Evolutionary conservation across 805 yeast species (phyloP).

Genomic region (Starmera caribaea): DNA sequence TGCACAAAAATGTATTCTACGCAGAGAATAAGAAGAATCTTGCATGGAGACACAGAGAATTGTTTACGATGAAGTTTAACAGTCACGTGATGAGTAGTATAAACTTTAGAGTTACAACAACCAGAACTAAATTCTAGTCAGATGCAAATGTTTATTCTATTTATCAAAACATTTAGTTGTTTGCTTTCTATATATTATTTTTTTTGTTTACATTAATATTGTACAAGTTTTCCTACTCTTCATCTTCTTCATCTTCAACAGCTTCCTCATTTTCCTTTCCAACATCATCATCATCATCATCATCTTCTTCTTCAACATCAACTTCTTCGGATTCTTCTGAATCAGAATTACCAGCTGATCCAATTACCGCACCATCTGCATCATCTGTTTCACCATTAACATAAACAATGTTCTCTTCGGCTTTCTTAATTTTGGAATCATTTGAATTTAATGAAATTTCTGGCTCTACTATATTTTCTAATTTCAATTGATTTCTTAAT

Average conservation of each 20-base stretch:
- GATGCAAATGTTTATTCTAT: no score
- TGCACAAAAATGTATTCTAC: no score
- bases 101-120: no score
- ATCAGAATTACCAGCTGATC: conserved; percentile 11
- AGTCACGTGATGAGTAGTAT: no score
- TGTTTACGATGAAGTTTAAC: no score
- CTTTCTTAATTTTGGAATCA: conserved; percentile 20
- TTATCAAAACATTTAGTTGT: no score
- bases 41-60: no score
- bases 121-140: no score
- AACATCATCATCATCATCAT: conserved; percentile 17
- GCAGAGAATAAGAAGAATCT: no score
- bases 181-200: no score
- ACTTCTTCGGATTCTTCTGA: conserved; percentile 20
- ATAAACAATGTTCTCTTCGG: conserved; percentile 23
- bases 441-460: conserved; percentile 10
- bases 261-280: conserved; percentile 3
- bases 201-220: neutral
- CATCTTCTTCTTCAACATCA: conserved; percentile 30
- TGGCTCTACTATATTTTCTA: conserved; percentile 22
- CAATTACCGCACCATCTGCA: conserved; percentile 23
- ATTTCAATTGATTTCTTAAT: conserved; percentile 45
- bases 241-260: neutral
- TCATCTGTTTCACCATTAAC: conserved; percentile 37
- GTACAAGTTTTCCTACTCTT: neutral